Evolutionary conservation across 2,329 filamentous ascomycete genomes (phyloP).

Genomic region (Lachnellula hyalina): DNA sequence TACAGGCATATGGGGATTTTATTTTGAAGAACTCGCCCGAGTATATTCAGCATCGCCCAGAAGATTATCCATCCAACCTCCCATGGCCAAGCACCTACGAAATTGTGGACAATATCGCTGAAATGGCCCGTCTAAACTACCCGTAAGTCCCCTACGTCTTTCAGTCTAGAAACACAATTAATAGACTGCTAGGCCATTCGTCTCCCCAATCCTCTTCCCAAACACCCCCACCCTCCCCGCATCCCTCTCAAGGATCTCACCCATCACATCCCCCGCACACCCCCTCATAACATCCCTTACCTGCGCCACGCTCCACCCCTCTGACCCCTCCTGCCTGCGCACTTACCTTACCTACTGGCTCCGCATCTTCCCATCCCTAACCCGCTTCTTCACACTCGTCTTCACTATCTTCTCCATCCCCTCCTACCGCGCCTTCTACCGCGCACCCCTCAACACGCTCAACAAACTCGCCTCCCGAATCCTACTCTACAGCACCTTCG

Average conservation of each 20-base stretch:
- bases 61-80: slow-evolving; percentile 58
- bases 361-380: slow-evolving; percentile 70
- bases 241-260: slow-evolving; percentile 62
- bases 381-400: slow-evolving; percentile 70
- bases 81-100: slow-evolving; percentile 72
- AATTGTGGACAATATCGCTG: slow-evolving; percentile 74
- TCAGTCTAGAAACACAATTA: slow-evolving; percentile 13
- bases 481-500: slow-evolving; percentile 69
- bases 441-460: slow-evolving; percentile 62
- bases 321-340: slow-evolving; percentile 79
- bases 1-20: slow-evolving; percentile 52
- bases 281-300: slow-evolving; percentile 80
- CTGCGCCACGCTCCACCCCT: slow-evolving; percentile 83
- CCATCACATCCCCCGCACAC: slow-evolving; percentile 78
- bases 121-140: slow-evolving; percentile 79
- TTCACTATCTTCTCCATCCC: slow-evolving; percentile 64
- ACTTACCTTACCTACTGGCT: slow-evolving; percentile 88
- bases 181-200: slow-evolving; percentile 54
- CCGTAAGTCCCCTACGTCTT: slow-evolving; percentile 51
- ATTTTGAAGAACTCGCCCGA: slow-evolving; percentile 66
- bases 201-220: slow-evolving; percentile 84
- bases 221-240: slow-evolving; percentile 60
- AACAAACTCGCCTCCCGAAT: slow-evolving; percentile 63
- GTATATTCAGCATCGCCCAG: slow-evolving; percentile 71
- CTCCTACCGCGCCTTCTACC: slow-evolving; percentile 61